Evolutionary conservation across 257 asterid species (phyloP).

Genomic region (Coffea canephora): DNA sequence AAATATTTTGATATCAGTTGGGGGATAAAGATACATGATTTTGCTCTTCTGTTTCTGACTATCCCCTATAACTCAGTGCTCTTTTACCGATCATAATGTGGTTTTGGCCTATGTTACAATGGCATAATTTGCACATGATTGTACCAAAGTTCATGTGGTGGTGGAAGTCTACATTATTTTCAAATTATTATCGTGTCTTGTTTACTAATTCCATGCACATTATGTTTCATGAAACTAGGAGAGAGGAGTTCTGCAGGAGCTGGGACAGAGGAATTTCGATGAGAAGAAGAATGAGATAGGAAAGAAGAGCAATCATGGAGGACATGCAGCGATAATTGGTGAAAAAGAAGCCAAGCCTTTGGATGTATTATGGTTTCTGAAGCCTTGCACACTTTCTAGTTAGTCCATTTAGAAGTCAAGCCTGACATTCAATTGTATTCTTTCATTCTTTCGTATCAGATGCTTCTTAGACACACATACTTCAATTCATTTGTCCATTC

Average conservation of each 20-base stretch:
- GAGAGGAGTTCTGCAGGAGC: conserved; percentile 63
- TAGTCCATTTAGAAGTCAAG: conserved; percentile 13
- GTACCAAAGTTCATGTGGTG: not conserved
- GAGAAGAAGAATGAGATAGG: conserved; percentile 23
- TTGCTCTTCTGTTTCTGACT: not conserved
- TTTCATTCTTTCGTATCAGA: conserved; percentile 15
- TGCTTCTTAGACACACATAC: not conserved
- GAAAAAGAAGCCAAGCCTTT: conserved; percentile 72
- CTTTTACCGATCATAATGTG: not conserved
- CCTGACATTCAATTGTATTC: conserved; percentile 22
- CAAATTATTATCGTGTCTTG: not conserved
- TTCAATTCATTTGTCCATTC: conserved; percentile 1
- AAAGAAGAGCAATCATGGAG: conserved; percentile 29
- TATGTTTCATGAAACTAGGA: conserved; percentile 38
- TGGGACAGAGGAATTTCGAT: conserved; percentile 38
- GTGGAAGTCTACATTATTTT: not conserved
- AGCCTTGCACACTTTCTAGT: conserved; percentile 86
- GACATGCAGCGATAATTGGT: conserved; percentile 23
- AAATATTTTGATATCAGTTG: no score
- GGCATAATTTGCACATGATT: not conserved
- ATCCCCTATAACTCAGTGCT: not conserved
- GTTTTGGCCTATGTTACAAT: not conserved
- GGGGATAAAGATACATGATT: not conserved
- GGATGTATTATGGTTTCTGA: conserved; percentile 95
- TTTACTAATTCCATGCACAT: not conserved